Evolutionary conservation across 805 yeast species (phyloP).

Genomic region (Candida odintsovae): DNA sequence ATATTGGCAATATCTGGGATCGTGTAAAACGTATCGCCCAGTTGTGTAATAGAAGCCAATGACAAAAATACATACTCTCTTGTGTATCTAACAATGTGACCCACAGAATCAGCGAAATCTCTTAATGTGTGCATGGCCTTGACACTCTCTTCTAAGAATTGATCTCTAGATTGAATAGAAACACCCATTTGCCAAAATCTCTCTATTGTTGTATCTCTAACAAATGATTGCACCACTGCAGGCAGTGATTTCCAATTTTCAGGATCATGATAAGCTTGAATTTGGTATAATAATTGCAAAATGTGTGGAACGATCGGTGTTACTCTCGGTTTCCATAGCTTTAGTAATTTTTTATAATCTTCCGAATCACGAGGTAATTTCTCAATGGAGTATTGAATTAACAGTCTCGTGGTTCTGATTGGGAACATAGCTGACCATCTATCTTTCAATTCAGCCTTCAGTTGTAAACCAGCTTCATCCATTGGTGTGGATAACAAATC

Average conservation of each 20-base stretch:
- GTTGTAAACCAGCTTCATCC: conserved; percentile 80
- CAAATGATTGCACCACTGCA: conserved; percentile 84
- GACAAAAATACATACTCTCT: conserved; percentile 93
- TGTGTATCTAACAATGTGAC: conserved; percentile 91
- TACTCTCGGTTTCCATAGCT: conserved; percentile 89
- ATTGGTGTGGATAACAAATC: conserved; percentile 72
- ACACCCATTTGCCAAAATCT: conserved; percentile 99
- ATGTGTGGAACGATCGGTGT: conserved; percentile 90
- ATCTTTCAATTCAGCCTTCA: conserved; percentile 75
- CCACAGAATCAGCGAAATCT: conserved; percentile 97
- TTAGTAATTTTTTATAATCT: conserved; percentile 60
- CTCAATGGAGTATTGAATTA: conserved; percentile 93
- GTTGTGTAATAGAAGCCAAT: conserved; percentile 79
- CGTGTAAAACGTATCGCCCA: conserved; percentile 84
- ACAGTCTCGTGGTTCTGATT: conserved; percentile 89
- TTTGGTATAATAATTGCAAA: conserved; percentile 78
- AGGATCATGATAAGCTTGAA: conserved; percentile 92
- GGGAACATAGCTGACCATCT: conserved; percentile 96
- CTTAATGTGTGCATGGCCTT: conserved; percentile 90
- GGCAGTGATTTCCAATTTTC: conserved; percentile 87
- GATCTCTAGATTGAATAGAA: conserved; percentile 87
- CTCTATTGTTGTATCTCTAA: conserved; percentile 83
- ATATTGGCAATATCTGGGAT: conserved; percentile 73
- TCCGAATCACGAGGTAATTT: conserved; percentile 74
- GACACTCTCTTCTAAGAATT: conserved; percentile 89